These are phyloP conservation scores for Leishmania amazonensis DNA, from an alignment of 208 protist species.

Conservation along the genomic window DNA sequence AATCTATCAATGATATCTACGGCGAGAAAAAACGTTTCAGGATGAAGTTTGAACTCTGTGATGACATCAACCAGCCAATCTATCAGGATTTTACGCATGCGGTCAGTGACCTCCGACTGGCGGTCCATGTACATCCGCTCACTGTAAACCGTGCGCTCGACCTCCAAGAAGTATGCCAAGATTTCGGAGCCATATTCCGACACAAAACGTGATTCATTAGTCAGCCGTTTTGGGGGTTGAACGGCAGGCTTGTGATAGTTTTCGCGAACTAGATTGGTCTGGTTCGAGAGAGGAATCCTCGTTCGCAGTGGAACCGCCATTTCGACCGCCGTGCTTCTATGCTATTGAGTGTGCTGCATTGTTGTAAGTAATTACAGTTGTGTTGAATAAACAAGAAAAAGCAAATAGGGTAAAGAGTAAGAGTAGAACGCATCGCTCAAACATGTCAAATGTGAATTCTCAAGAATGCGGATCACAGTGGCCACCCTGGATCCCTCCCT, in stretches of 20 bases:
- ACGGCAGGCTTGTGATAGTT: slow-evolving; percentile 2
- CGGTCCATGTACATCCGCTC: slow-evolving; percentile 60
- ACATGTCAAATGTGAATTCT: background rate
- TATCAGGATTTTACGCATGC: slow-evolving; percentile 96
- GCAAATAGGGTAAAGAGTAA: background rate
- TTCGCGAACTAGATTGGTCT: slow-evolving; percentile 36
- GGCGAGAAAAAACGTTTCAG: slow-evolving; percentile 97
- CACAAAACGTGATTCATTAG: slow-evolving; percentile 14
- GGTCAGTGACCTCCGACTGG: slow-evolving; percentile 92
- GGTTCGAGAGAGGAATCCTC: slow-evolving; percentile 32
- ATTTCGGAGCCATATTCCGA: slow-evolving; percentile 78
- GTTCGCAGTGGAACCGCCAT: slow-evolving; percentile 22
- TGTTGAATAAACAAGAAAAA: background rate
- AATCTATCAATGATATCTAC: slow-evolving; percentile 97
- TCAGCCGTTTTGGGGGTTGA: background rate
- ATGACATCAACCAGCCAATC: slow-evolving; percentile 98
- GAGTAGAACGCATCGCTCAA: background rate
- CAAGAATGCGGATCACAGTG: background rate
- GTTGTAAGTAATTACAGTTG: background rate
- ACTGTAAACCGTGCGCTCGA: slow-evolving; percentile 48
- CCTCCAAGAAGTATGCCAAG: slow-evolving; percentile 68
- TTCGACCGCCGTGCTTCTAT: slow-evolving; percentile 11
- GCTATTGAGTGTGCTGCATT: background rate
- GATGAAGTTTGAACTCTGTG: slow-evolving; percentile 93
- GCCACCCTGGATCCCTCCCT: background rate